Conservation (phyloP, 2,329 filamentous ascomycete species). For the Shiraia sp. region DNA sequence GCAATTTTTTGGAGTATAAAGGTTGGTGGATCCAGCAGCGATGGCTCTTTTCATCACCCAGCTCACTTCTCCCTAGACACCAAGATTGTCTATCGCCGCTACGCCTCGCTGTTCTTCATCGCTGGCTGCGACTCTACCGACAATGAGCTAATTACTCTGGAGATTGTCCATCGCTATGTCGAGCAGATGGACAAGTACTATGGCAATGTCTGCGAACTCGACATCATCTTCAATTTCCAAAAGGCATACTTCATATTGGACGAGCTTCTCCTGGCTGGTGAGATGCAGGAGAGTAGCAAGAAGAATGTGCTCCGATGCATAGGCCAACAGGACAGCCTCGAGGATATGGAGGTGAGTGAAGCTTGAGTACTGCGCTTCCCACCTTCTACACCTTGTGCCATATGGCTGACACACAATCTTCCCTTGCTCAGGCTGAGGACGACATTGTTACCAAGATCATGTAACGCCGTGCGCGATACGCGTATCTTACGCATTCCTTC, state of each 20-base stretch:
- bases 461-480: conserved; percentile 48
- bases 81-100: conserved; percentile 98
- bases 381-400: conserved; percentile 30
- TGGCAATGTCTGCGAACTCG: conserved; percentile 98
- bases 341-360: conserved; percentile 96
- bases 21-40: conserved; percentile 57
- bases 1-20: conserved; percentile 99
- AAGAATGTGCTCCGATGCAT: conserved; percentile 98
- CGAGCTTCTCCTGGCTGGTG: conserved; percentile 90
- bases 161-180: conserved; percentile 98
- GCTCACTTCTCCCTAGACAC: conserved; percentile 66
- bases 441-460: conserved; percentile 85
- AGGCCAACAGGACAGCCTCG: conserved; percentile 93
- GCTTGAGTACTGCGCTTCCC: conserved; percentile 17
- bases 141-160: conserved; percentile 96
- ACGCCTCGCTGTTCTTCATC: conserved; percentile 99
- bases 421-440: conserved; percentile 73
- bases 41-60: conserved; percentile 26
- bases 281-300: conserved; percentile 98
- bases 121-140: conserved; percentile 95
- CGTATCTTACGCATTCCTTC: conserved; percentile 11
- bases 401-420: conserved; percentile 47
- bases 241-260: conserved; percentile 99
- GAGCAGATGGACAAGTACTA: conserved; percentile 99
- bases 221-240: conserved; percentile 99